Percentiles rank a stretch among this genome's conserved stretches.
These are phyloP conservation scores for Blastocystis sp. DNA, from an alignment of 352 stramenopile species.

Conservation along the genomic window DNA sequence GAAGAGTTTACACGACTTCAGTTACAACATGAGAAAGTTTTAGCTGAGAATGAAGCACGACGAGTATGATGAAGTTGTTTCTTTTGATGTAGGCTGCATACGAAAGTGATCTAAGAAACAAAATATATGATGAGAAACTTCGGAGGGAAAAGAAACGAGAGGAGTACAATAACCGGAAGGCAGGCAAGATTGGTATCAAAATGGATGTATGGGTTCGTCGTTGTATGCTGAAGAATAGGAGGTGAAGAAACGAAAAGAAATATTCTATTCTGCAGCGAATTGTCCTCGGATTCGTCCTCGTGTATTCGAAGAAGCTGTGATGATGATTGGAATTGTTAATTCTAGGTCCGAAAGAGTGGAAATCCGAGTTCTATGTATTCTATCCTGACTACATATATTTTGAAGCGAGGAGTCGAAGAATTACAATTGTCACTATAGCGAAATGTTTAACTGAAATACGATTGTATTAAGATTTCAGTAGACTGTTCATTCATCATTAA, in stretches of 20 bases:
- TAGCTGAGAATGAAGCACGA: slow-evolving; percentile 5
- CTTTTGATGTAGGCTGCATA: not conserved
- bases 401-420: slow-evolving; percentile 27
- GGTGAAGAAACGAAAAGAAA: not conserved
- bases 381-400: slow-evolving; percentile 6
- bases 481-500: too few relatives aligned
- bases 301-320: slow-evolving; percentile 1
- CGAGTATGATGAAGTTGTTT: not conserved
- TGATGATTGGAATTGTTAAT: not conserved
- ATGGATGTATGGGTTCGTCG: not conserved
- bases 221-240: not conserved
- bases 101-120: not conserved
- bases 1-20: not conserved
- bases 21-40: not conserved
- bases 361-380: not conserved
- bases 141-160: not conserved
- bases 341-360: not conserved
- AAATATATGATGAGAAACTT: slow-evolving; percentile 13
- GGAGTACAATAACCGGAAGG: not conserved
- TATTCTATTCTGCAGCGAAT: not conserved
- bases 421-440: not conserved
- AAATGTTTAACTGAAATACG: too few relatives aligned
- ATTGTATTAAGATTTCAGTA: too few relatives aligned
- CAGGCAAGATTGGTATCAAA: not conserved
- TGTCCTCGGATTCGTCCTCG: not conserved